A percentile compares a stretch with the other conserved stretches of the same genome.
phyloP scores from a whole-genome alignment of 108 stramenopile genomes.

The Nannochloropsis granulata region DNA sequence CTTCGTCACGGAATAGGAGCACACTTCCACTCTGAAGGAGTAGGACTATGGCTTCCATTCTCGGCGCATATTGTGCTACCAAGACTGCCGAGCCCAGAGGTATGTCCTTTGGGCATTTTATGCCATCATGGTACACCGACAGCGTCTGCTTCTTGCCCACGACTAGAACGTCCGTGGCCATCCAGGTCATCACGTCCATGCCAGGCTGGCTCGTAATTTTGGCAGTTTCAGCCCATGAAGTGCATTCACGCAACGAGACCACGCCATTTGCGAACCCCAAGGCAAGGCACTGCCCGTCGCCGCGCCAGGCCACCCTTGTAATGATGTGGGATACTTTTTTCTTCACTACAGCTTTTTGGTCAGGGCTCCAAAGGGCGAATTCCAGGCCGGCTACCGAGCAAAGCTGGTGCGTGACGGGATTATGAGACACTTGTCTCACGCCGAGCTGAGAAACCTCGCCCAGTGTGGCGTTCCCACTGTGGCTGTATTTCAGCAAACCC shows the following conservation, averaged over 20 bases:
- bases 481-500: conserved; percentile 3
- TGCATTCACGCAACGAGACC: neutral
- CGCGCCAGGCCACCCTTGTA: neutral
- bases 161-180: neutral
- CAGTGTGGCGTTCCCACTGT: neutral
- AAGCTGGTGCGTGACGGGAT: neutral
- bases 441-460: neutral
- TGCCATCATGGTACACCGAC: neutral
- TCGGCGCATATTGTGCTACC: neutral
- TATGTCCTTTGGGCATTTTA: neutral
- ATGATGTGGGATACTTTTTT: neutral
- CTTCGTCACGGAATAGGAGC: neutral
- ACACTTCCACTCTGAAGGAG: neutral
- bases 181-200: neutral
- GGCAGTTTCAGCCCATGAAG: neutral
- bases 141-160: neutral
- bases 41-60: neutral
- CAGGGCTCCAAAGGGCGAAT: neutral
- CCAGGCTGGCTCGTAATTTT: neutral
- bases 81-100: neutral
- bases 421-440: neutral
- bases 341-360: neutral
- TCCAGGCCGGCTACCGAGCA: neutral
- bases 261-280: neutral
- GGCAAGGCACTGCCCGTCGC: neutral